A percentile compares a stretch with the other conserved stretches of the same genome.
phyloP scores from a whole-genome alignment of 2,329 filamentous ascomycete species.

The Chrysosporium keratinophilum region DNA sequence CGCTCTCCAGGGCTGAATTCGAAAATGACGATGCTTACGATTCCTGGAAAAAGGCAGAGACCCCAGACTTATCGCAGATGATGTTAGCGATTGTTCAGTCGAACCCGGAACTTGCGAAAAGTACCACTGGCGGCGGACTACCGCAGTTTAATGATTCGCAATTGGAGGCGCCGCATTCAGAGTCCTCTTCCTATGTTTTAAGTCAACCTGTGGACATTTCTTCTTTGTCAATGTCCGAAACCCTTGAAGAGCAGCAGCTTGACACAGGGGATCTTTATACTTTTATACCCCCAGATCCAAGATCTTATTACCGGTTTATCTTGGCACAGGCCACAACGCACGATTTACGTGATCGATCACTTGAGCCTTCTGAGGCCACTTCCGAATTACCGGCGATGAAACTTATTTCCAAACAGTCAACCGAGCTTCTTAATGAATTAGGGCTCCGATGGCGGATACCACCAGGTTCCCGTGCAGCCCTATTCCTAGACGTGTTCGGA shows the following conservation, averaged over 20 bases:
- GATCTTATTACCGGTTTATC: conserved; percentile 73
- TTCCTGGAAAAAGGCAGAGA: conserved; percentile 83
- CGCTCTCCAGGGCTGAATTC: conserved; percentile 76
- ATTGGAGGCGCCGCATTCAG: conserved; percentile 35
- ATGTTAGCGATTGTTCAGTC: conserved; percentile 82
- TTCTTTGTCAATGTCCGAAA: conserved; percentile 48
- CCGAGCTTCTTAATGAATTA: conserved; percentile 74
- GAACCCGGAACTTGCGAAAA: conserved; percentile 74
- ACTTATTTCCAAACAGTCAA: conserved; percentile 61
- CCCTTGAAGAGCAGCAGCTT: conserved; percentile 28
- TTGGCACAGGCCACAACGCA: conserved; percentile 62
- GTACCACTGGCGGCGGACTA: conserved; percentile 50
- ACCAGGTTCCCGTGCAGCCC: conserved; percentile 64
- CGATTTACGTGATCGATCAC: conserved; percentile 36
- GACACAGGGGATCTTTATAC: conserved; percentile 57
- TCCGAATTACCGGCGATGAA: conserved; percentile 43
- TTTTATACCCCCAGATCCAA: conserved; percentile 77
- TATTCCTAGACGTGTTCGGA: conserved; percentile 73
- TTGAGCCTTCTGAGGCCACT: conserved; percentile 41
- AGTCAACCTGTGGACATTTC: conserved; percentile 59
- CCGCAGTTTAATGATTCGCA: conserved; percentile 43
- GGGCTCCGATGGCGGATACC: conserved; percentile 83
- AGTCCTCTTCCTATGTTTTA: conserved; percentile 43
- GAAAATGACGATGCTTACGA: conserved; percentile 80
- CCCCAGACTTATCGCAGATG: conserved; percentile 78